A percentile compares a stretch with the other conserved stretches of the same genome.
Evolutionary conservation across 805 yeast species (phyloP).

Genomic region (Pichia scutulata): DNA sequence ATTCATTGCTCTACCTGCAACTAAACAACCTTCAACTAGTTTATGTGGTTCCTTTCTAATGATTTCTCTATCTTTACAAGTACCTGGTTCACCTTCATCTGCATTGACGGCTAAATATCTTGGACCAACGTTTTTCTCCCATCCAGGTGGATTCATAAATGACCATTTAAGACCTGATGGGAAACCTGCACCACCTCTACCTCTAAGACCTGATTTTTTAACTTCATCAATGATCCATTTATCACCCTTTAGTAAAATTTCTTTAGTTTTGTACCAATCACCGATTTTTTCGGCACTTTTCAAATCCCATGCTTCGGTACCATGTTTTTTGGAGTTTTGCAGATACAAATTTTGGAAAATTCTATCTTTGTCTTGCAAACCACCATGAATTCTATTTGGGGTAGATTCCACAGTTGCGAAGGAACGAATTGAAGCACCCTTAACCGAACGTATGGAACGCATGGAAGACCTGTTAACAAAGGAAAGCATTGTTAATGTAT

Average conservation of each 20-base stretch:
- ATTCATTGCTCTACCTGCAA: constrained; percentile 88
- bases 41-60: constrained; percentile 89
- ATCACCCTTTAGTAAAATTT: constrained; percentile 74
- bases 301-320: constrained; percentile 48
- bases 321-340: constrained; percentile 46
- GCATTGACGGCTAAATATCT: constrained; percentile 85
- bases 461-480: background rate
- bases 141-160: constrained; percentile 91
- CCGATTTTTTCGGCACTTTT: constrained; percentile 73
- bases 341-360: constrained; percentile 75
- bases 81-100: constrained; percentile 93
- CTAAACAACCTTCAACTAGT: constrained; percentile 83
- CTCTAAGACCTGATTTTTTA: constrained; percentile 78
- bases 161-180: constrained; percentile 91
- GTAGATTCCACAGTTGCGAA: constrained; percentile 40
- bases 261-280: constrained; percentile 90
- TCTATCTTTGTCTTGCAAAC: constrained; percentile 74
- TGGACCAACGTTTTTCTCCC: constrained; percentile 89
- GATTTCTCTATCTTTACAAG: constrained; percentile 88
- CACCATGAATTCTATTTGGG: constrained; percentile 57
- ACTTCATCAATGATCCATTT: constrained; percentile 85
- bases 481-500: constrained; percentile 14
- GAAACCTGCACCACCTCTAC: constrained; percentile 93
- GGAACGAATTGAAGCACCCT: constrained; percentile 11
- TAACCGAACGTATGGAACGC: background rate